Evolutionary conservation across 768 basidiomycete genomes (phyloP).

Genomic region (Tylopilus balloui): DNA sequence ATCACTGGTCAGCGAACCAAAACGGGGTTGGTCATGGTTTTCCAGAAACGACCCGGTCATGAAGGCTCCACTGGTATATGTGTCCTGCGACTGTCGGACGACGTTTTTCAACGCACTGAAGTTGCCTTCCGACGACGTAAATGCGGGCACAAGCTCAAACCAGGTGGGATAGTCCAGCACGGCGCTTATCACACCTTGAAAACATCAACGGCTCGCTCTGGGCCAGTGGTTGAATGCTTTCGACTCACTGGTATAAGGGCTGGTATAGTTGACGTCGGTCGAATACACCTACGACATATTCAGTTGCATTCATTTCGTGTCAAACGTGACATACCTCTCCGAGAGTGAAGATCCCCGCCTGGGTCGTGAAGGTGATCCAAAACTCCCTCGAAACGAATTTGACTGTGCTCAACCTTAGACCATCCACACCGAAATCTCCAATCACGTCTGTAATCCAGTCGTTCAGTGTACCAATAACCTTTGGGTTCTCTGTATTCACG

Average conservation of each 20-base stretch:
- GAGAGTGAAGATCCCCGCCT: conserved; percentile 49
- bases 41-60: conserved; percentile 47
- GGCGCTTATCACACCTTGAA: conserved; percentile 38
- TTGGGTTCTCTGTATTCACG: conserved; percentile 49
- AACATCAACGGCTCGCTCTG: not conserved
- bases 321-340: conserved; percentile 42
- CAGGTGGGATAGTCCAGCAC: conserved; percentile 50
- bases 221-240: not conserved
- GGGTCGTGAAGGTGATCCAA: conserved; percentile 47
- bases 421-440: conserved; percentile 46
- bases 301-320: conserved; percentile 16
- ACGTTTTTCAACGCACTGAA: conserved; percentile 29
- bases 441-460: conserved; percentile 47
- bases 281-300: conserved; percentile 36
- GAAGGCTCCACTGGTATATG: conserved; percentile 39
- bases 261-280: conserved; percentile 37
- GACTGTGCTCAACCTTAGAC: conserved; percentile 55
- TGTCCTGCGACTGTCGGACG: conserved; percentile 30
- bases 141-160: conserved; percentile 40
- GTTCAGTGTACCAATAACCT: conserved; percentile 42
- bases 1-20: conserved; percentile 41
- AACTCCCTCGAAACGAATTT: conserved; percentile 53
- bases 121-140: conserved; percentile 32
- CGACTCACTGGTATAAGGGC: conserved; percentile 38
- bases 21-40: conserved; percentile 53